Evolutionary conservation across 805 yeast genomes (phyloP), one percentile per base, ranked within the genome.

Genomic region (Candida parachauliodes): DNA sequence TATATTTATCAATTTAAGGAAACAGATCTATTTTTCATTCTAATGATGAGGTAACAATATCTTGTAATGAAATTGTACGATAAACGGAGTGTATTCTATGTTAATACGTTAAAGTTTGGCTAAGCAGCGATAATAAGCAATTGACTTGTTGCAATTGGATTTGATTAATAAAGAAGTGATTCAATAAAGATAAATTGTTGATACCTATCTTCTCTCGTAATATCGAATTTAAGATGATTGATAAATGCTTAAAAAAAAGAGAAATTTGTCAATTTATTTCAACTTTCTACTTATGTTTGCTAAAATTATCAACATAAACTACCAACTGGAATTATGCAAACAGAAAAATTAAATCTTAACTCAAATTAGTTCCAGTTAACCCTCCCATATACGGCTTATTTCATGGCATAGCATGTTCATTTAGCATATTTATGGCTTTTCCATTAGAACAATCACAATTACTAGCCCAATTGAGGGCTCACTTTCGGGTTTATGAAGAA

Each of bases 371-470:
- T n/a, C n/a, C n/a, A n/a, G n/a, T 21, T 21, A 10, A 21, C 24
- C 24, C 10, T 8, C 24, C 10, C 24, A 21, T 21, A 7, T 21
- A n/a, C n/a, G n/a, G n/a, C n/a, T n/a, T n/a, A n/a, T n/a, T n/a
- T n/a, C n/a, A n/a, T 20, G 22, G 14, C 8, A 21, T 32, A 32
- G 10, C 11, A 32, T 32, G 35, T 3, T 19, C 23, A 15, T 32
- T 23, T 30, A 36, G 21, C 12, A 14, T 14, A 17, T 31, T 14
- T 4, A 66, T 67, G 73, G 62, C 71, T 19, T 58, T 65, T 34
- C 67, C 70, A 4, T 50, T 57, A 17, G 67, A 62, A 23, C 50
- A 54, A 6, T 42, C 53, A 14, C 57, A 55, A 14, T 37, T 65
- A 34, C 42, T 67, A 28, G 52, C 57, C 2, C 59, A 57, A 27